phyloP scores from a whole-genome alignment of 768 basidiomycete genomes.

The Tricholomella constricta region DNA sequence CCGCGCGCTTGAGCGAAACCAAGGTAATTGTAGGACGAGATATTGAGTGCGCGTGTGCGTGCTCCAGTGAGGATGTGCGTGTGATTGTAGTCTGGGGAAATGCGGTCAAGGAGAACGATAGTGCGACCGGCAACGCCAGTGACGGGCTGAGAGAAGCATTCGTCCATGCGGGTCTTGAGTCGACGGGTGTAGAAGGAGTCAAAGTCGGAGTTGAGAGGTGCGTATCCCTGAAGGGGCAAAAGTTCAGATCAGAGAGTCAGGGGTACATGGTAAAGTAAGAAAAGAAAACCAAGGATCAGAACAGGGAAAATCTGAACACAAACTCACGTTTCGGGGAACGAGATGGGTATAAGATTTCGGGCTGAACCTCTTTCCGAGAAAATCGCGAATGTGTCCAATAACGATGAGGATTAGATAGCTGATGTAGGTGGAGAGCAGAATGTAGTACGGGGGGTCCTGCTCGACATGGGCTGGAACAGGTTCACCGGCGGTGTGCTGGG shows the following conservation, averaged over 20 bases:
- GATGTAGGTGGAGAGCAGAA: slow-evolving; percentile 89
- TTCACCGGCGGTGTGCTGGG: slow-evolving; percentile 56
- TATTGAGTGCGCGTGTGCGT: slow-evolving; percentile 88
- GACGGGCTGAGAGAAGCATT: slow-evolving; percentile 90
- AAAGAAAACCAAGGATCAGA: slow-evolving; percentile 1
- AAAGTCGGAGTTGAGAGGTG: slow-evolving; percentile 95
- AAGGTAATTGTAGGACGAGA: slow-evolving; percentile 98
- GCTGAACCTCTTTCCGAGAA: slow-evolving; percentile 83
- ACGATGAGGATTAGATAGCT: slow-evolving; percentile 91
- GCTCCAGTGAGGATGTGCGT: slow-evolving; percentile 77
- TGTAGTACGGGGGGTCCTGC: slow-evolving; percentile 90
- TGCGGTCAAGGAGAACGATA: slow-evolving; percentile 81
- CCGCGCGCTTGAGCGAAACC: slow-evolving; percentile 95
- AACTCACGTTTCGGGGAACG: slow-evolving; percentile 76
- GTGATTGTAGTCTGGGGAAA: slow-evolving; percentile 79
- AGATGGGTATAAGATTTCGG: slow-evolving; percentile 76
- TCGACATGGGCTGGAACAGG: slow-evolving; percentile 59
- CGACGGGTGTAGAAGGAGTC: slow-evolving; percentile 99
- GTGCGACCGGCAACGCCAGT: slow-evolving; percentile 97
- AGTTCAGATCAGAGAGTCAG: slow-evolving; percentile 6
- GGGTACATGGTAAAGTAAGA: neutral
- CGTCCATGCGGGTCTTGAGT: slow-evolving; percentile 91
- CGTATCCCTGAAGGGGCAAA: slow-evolving; percentile 72
- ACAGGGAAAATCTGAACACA: neutral
- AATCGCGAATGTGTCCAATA: slow-evolving; percentile 93